Percentiles rank a stretch among this genome's conserved stretches.
Conservation (phyloP, 257 asterid genomes). For the Penstemon newberryi region DNA sequence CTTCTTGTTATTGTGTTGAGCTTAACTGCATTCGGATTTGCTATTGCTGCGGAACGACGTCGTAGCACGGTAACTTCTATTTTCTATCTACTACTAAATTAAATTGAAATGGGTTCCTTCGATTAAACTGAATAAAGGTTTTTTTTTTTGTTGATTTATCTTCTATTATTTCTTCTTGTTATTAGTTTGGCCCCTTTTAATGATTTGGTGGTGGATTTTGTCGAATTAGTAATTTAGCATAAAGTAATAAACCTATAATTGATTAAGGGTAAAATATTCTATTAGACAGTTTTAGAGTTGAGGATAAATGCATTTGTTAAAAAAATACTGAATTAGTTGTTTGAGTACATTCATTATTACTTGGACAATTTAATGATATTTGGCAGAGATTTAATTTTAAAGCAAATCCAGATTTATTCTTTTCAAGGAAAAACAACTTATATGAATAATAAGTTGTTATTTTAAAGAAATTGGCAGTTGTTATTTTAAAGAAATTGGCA, state of each 20-base stretch:
- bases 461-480: no score
- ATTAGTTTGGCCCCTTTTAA: background rate
- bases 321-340: no score
- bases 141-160: no score
- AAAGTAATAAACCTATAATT: background rate
- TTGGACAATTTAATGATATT: no score
- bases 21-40: constrained; percentile 82
- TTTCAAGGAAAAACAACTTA: no score
- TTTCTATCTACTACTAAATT: background rate
- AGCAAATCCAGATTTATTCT: no score
- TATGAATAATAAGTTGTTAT: no score
- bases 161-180: background rate
- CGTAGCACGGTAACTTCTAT: constrained; percentile 64
- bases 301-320: no score
- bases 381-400: no score
- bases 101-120: constrained; percentile 19
- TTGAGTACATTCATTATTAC: no score
- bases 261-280: no score
- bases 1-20: constrained; percentile 68
- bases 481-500: no score
- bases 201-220: background rate
- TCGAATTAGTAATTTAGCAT: background rate
- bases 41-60: constrained; percentile 95
- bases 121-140: constrained; percentile 8
- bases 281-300: background rate